A percentile compares a stretch with the other conserved stretches of the same genome.
Evolutionary conservation across 2,329 filamentous ascomycete species (phyloP).

Genomic region (Laburnicola sp.): DNA sequence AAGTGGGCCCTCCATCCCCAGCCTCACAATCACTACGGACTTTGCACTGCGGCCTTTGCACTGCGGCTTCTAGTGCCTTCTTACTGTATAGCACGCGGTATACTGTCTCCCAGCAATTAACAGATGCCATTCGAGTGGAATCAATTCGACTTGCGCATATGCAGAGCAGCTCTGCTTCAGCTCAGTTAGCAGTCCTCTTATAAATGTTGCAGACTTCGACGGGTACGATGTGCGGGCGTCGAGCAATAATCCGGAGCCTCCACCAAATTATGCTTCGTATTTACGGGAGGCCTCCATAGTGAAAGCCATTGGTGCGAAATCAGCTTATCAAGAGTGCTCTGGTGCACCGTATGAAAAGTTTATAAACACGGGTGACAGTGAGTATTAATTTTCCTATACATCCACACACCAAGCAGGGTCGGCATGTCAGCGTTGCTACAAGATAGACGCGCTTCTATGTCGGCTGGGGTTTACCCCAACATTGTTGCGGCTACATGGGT

Average conservation of each 20-base stretch:
- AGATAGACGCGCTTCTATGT: too few species aligned
- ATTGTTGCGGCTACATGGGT: constrained; percentile 7
- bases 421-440: too few species aligned
- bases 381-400: constrained; percentile 29
- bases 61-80: too few species aligned
- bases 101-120: constrained; percentile 59
- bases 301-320: constrained; percentile 58
- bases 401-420: too few species aligned
- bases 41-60: too few species aligned
- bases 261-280: constrained; percentile 57
- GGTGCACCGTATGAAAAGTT: constrained; percentile 51
- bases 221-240: constrained; percentile 62
- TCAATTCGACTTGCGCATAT: constrained; percentile 53
- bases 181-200: constrained; percentile 55
- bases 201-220: constrained; percentile 54
- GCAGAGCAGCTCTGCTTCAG: constrained; percentile 58
- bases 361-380: constrained; percentile 51
- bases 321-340: constrained; percentile 57
- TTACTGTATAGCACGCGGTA: too few species aligned
- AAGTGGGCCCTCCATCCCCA: too few species aligned
- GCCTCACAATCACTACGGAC: too few species aligned
- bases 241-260: constrained; percentile 58
- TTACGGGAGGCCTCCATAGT: constrained; percentile 57
- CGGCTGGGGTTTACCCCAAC: too few species aligned
- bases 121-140: constrained; percentile 55